Evolutionary conservation across 2,329 filamentous ascomycete species (phyloP).

Genomic region (Colletotrichum somersetense): DNA sequence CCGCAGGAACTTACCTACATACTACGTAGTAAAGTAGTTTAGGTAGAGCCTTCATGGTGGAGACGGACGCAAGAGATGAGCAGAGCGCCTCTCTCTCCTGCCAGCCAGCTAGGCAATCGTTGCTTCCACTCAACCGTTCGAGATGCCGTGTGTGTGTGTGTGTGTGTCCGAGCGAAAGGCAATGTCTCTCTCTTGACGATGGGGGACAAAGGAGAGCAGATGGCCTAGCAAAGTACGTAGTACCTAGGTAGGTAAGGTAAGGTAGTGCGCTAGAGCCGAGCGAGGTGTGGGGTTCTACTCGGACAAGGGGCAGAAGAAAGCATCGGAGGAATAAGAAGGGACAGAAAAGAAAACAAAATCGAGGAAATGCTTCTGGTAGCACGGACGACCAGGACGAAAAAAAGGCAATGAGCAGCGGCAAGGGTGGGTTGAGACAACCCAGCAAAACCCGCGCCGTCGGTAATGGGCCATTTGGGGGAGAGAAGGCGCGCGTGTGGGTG

Average conservation of each 20-base stretch:
- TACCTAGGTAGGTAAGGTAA: too few species aligned
- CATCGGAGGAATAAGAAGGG: conserved; percentile 30
- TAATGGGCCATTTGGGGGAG: conserved; percentile 8
- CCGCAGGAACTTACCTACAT: not conserved
- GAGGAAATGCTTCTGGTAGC: not conserved
- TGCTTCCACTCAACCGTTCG: not conserved
- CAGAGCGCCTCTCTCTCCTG: conserved; percentile 20
- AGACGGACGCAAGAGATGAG: conserved; percentile 26
- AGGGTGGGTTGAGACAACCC: conserved; percentile 39
- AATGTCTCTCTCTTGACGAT: conserved; percentile 22
- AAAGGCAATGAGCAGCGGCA: conserved; percentile 30
- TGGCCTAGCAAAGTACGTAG: conserved; percentile 4
- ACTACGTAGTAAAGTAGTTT: not conserved
- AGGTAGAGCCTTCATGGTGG: not conserved
- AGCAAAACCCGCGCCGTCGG: conserved; percentile 38
- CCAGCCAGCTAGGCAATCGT: not conserved
- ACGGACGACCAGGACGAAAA: conserved; percentile 25
- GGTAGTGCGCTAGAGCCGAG: not conserved
- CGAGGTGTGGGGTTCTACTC: conserved; percentile 19
- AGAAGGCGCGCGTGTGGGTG: not conserved
- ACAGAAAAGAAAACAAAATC: conserved; percentile 17
- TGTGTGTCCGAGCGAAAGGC: conserved; percentile 32
- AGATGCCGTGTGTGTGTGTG: conserved; percentile 2
- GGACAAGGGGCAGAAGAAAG: conserved; percentile 26
- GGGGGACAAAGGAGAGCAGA: conserved; percentile 16